Evolutionary conservation across 768 basidiomycete genomes (phyloP), one percentile per base, ranked within the genome.

Genomic region (Fomitopsis pulvina): DNA sequence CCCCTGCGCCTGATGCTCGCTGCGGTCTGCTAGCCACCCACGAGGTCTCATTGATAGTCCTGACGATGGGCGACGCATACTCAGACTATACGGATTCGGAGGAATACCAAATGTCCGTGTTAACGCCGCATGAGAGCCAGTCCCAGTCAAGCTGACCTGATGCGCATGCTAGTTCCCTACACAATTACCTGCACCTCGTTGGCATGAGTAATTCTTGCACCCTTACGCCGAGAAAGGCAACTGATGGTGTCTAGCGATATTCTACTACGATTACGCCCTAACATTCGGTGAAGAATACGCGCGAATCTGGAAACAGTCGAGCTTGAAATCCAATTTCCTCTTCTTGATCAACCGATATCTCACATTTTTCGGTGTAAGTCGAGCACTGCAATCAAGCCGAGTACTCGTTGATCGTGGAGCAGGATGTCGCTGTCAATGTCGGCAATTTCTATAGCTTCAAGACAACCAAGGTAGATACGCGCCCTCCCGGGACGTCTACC

Each of bases 301-400:
- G 14, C 67, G 68, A 45, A 57, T 80, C 4, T 80, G 79, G 79
- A 60, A 61, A 46, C 64, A 67, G 40, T 69, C 68, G 1, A 70
- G 69, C 47, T 65, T 61, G 1, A 44, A 54, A 8, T 71, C 73
- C 46, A 65, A 73, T 2, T 66, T 68, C 27, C 66, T 71, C 57
- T 80, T 80, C 60, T 71, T 75, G 43, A 41, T 75, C 28, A 77
- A 77, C 52, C 73, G 78, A 4, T 81, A 81, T 48, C 53, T 74
- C 26, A 66, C 73, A 2, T 65, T 76, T 43, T 60, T 74, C 38
- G 72, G 69, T 27, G 60, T 59, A 41, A 48, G 52, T 24, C 26
- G 26, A 70, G 69, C 42, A 56, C 71, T 12, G 57, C 53, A 7
- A 63, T 68, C n/a, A 55, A 60, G 2, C 14, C 29, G 32, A 12